phyloP scores from a whole-genome alignment of 306 rosid species.

The Lathyrus sativus region DNA sequence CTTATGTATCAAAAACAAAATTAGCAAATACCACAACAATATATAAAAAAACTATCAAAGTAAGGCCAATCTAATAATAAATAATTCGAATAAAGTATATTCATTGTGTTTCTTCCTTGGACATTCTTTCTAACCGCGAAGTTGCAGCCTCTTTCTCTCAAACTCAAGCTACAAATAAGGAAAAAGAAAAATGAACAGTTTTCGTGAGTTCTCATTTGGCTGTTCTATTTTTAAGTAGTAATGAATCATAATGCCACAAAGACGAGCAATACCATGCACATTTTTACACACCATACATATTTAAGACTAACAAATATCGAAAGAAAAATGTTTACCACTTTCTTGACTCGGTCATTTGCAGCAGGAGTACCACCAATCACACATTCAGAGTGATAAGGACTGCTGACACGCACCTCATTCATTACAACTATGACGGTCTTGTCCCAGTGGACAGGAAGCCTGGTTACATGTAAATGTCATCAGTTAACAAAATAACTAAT shows the following conservation, averaged over 20 bases:
- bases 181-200: conserved; percentile 1
- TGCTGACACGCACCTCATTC: conserved; percentile 90
- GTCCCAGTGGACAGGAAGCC: conserved; percentile 99
- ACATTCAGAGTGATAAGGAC: conserved; percentile 88
- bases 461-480: conserved; percentile 42
- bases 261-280: too few relatives aligned
- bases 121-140: conserved; percentile 45
- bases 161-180: conserved; percentile 62
- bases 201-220: too few relatives aligned
- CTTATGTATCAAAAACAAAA: neutral
- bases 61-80: neutral
- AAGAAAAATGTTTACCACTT: conserved; percentile 67
- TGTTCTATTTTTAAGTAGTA: too few relatives aligned
- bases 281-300: too few relatives aligned
- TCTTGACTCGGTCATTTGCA: conserved; percentile 96
- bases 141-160: conserved; percentile 86
- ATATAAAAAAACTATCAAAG: neutral
- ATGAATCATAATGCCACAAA: too few relatives aligned
- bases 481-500: conserved; percentile 22
- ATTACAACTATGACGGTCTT: conserved; percentile 92
- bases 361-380: conserved; percentile 96
- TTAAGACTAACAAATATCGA: neutral
- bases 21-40: neutral
- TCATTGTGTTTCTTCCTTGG: conserved; percentile 43
- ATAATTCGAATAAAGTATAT: conserved; percentile 25